phyloP scores from a whole-genome alignment of 768 basidiomycete species.

The Cyclocybe cylindracea region DNA sequence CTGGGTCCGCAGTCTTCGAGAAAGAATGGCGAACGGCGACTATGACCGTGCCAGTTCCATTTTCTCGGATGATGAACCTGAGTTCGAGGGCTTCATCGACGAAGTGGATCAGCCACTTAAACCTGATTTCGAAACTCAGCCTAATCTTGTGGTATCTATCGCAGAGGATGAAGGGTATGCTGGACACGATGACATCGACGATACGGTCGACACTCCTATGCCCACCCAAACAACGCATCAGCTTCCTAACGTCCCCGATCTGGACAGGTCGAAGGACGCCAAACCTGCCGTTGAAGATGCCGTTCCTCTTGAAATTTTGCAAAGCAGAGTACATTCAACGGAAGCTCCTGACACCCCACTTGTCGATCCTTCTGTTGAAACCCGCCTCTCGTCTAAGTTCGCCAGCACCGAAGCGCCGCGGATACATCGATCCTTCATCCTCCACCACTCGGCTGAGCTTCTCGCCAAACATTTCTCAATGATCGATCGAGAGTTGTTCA shows the following conservation, averaged over 20 bases:
- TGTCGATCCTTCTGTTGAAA: conserved; percentile 11
- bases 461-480: conserved; percentile 81
- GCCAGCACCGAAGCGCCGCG: conserved; percentile 37
- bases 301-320: conserved; percentile 66
- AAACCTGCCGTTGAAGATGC: conserved; percentile 61
- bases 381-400: conserved; percentile 35
- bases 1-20: conserved; percentile 75
- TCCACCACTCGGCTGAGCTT: conserved; percentile 57
- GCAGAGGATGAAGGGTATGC: conserved; percentile 17
- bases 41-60: conserved; percentile 63
- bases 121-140: conserved; percentile 15
- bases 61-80: conserved; percentile 41
- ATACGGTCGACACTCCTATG: conserved; percentile 31
- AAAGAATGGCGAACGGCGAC: conserved; percentile 64
- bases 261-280: conserved; percentile 35
- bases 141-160: conserved; percentile 11
- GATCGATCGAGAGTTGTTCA: conserved; percentile 88
- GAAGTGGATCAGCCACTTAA: conserved; percentile 20
- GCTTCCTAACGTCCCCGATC: conserved; percentile 24
- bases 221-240: conserved; percentile 30
- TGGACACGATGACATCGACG: conserved; percentile 20
- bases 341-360: conserved; percentile 20
- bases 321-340: conserved; percentile 50
- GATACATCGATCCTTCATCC: conserved; percentile 72
- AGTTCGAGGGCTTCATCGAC: conserved; percentile 25